These are phyloP conservation scores for Zea mays DNA, from an alignment of 176 grass and related monocot genomes.

Conservation along the genomic window DNA sequence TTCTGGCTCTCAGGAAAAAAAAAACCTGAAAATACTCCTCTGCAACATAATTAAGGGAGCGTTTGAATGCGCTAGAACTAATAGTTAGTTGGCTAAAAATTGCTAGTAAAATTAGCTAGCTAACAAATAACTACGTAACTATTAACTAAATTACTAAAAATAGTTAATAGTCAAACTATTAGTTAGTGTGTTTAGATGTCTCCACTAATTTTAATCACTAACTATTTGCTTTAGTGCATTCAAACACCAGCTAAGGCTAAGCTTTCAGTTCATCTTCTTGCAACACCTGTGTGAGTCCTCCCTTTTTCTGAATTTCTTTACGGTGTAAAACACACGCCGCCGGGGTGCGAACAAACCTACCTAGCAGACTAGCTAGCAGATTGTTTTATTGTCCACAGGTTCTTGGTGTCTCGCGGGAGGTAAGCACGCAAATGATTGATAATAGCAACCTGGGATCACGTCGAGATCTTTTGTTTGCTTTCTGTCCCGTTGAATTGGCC, in stretches of 20 bases:
- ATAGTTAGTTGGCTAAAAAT: no score
- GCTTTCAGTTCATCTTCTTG: slow-evolving; percentile 26
- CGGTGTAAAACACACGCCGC: background rate
- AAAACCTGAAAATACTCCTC: slow-evolving; percentile 2
- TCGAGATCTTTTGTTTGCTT: slow-evolving; percentile 57
- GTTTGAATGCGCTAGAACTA: no score
- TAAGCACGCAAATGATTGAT: slow-evolving; percentile 46
- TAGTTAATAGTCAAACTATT: no score
- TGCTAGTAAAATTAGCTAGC: no score
- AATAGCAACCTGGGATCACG: slow-evolving; percentile 51
- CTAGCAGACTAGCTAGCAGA: background rate
- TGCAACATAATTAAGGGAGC: no score
- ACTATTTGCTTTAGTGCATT: no score
- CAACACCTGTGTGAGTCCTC: background rate
- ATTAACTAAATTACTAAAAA: no score
- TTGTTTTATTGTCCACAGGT: slow-evolving; percentile 47
- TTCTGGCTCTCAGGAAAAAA: background rate
- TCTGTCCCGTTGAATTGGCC: slow-evolving; percentile 51
- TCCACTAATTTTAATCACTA: no score
- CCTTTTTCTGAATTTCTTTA: slow-evolving; percentile 7
- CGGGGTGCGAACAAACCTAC: slow-evolving; percentile 21
- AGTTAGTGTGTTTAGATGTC: no score
- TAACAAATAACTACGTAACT: no score
- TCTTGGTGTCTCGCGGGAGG: slow-evolving; percentile 58
- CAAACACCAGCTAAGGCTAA: no score